Conservation (phyloP, 495 filamentous ascomycete species). For the Tuber umbilicatum region DNA sequence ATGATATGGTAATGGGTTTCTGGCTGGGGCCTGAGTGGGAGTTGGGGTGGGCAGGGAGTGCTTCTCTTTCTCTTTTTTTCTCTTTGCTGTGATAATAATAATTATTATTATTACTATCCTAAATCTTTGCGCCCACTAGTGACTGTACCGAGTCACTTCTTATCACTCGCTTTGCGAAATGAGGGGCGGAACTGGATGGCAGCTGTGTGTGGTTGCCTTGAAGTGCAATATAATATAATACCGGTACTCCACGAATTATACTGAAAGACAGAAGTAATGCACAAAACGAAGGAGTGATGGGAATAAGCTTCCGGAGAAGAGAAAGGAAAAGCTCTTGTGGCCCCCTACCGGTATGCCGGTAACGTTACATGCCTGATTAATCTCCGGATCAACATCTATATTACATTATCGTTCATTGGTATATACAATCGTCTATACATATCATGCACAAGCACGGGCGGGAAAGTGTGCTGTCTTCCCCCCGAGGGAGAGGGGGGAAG, state of each 20-base stretch:
- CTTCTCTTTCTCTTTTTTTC: neutral
- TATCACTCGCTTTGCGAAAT: neutral
- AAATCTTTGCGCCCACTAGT: neutral
- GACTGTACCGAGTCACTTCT: neutral
- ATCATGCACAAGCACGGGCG: neutral
- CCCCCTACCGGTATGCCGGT: too few relatives aligned
- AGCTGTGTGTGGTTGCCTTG: neutral
- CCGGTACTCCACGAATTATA: neutral
- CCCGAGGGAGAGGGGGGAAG: too few relatives aligned
- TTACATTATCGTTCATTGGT: neutral
- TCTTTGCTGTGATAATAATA: neutral
- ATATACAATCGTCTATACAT: neutral
- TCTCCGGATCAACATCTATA: neutral
- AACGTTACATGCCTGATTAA: neutral
- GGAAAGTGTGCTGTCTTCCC: neutral
- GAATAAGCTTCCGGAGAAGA: neutral
- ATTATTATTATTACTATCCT: neutral
- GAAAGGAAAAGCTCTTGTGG: neutral
- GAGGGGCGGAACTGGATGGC: neutral
- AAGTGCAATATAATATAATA: neutral
- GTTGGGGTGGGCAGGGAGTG: neutral
- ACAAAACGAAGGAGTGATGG: neutral
- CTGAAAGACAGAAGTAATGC: neutral
- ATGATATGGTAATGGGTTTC: neutral
- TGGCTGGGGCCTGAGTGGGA: neutral